Percentiles rank a stretch among this genome's conserved stretches.
Evolutionary conservation across 2,329 filamentous ascomycete species (phyloP).

Genomic region (Pezicula carpinea): DNA sequence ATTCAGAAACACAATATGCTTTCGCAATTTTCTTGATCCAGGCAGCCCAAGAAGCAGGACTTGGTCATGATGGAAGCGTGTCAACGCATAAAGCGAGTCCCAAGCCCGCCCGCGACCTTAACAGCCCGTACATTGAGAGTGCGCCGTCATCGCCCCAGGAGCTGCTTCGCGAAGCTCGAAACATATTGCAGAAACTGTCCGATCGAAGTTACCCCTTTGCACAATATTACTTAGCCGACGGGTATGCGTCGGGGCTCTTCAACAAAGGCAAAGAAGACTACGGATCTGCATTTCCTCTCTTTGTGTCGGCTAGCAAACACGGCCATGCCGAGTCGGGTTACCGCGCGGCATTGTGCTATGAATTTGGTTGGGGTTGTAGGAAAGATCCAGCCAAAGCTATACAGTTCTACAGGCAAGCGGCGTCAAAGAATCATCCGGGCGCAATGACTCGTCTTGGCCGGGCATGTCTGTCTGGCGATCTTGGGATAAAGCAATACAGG

Average conservation of each 20-base stretch:
- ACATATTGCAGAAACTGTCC: slow-evolving; percentile 79
- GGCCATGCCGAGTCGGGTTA: slow-evolving; percentile 96
- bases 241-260: slow-evolving; percentile 90
- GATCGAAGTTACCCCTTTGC: slow-evolving; percentile 93
- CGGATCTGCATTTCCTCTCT: slow-evolving; percentile 86
- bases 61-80: slow-evolving; percentile 42
- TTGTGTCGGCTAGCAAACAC: slow-evolving; percentile 90
- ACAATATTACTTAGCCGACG: slow-evolving; percentile 95
- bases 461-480: slow-evolving; percentile 83
- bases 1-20: slow-evolving; percentile 86
- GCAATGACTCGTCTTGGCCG: slow-evolving; percentile 90
- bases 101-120: slow-evolving; percentile 42
- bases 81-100: slow-evolving; percentile 30
- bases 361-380: slow-evolving; percentile 95
- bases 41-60: slow-evolving; percentile 73
- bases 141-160: slow-evolving; percentile 54
- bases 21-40: slow-evolving; percentile 94
- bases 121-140: slow-evolving; percentile 42
- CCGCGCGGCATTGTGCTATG: slow-evolving; percentile 89
- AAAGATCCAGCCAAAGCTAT: slow-evolving; percentile 88
- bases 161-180: slow-evolving; percentile 79
- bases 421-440: slow-evolving; percentile 90
- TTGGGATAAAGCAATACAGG: slow-evolving; percentile 79
- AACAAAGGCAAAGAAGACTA: slow-evolving; percentile 92
- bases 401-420: slow-evolving; percentile 85